Evolutionary conservation across 257 asterid genomes (phyloP).

Genomic region (Jacaranda mimosifolia): DNA sequence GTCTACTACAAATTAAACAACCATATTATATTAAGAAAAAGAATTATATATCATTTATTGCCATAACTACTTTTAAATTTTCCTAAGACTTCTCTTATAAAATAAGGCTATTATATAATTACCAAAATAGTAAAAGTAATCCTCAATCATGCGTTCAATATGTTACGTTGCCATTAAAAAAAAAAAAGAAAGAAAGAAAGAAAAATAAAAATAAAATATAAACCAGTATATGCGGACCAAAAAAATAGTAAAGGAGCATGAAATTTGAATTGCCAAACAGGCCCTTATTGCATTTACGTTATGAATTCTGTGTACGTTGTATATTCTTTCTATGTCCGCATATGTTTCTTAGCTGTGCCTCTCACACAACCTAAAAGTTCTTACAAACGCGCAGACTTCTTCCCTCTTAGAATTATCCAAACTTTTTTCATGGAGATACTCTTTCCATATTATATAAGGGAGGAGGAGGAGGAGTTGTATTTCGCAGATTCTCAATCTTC

Average conservation of each 20-base stretch:
- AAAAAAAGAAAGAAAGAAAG: too few species aligned
- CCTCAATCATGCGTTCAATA: too few species aligned
- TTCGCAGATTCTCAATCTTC: conserved; percentile 30
- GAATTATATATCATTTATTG: too few species aligned
- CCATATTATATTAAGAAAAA: too few species aligned
- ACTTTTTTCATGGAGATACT: conserved; percentile 23
- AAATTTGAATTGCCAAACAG: neutral
- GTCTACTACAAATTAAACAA: too few species aligned
- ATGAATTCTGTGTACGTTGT: too few species aligned
- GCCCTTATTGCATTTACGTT: neutral
- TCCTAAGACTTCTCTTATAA: neutral
- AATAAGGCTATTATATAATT: neutral
- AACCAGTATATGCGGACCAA: too few species aligned
- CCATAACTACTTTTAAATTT: too few species aligned
- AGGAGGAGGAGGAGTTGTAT: conserved; percentile 12
- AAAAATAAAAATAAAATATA: too few species aligned
- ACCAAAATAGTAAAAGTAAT: too few species aligned
- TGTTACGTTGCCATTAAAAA: too few species aligned
- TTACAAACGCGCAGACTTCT: neutral
- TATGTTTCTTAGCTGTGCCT: neutral
- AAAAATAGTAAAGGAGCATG: too few species aligned
- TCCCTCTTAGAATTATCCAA: neutral
- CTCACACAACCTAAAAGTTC: conserved; percentile 12
- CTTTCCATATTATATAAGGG: neutral
- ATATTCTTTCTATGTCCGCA: neutral